Conservation (phyloP, 208 protist species). For the Leishmania turanica region DNA sequence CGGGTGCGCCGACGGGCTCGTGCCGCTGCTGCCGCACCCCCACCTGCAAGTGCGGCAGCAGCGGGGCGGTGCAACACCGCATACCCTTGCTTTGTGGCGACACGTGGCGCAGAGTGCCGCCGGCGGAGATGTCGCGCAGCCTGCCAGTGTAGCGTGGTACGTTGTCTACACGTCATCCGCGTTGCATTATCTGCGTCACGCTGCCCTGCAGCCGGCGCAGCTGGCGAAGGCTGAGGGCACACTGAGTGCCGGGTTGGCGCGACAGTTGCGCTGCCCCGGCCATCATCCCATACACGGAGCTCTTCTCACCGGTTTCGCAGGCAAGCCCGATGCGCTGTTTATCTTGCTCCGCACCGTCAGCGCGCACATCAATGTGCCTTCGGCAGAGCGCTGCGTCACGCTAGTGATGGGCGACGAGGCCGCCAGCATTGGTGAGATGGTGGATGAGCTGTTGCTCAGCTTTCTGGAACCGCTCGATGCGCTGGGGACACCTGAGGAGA, state of each 20-base stretch:
- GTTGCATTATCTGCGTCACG: slow-evolving; percentile 5
- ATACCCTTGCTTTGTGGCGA: slow-evolving; percentile 10
- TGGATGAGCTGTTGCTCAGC: slow-evolving; percentile 13
- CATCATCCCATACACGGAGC: background rate
- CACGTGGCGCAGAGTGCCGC: slow-evolving; percentile 8
- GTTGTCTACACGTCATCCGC: slow-evolving; percentile 1
- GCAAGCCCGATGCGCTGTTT: slow-evolving; percentile 5
- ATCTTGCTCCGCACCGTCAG: slow-evolving; percentile 17
- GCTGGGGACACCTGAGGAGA: background rate
- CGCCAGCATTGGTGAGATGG: background rate
- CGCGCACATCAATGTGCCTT: slow-evolving; percentile 1
- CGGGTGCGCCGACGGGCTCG: slow-evolving; percentile 18
- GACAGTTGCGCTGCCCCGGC: background rate
- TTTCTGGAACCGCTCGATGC: slow-evolving; percentile 13
- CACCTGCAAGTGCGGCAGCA: background rate
- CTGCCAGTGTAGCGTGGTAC: background rate
- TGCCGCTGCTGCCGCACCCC: slow-evolving; percentile 17
- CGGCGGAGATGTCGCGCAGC: background rate
- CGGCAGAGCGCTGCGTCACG: slow-evolving; percentile 5
- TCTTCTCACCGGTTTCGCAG: background rate
- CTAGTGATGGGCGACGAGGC: slow-evolving; percentile 5
- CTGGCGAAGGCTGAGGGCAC: background rate
- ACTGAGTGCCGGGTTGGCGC: background rate
- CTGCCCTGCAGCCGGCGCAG: background rate
- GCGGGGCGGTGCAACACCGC: background rate